phyloP scores from a whole-genome alignment of 1,284 basidiomycete species.

The Vanrija sp. region DNA sequence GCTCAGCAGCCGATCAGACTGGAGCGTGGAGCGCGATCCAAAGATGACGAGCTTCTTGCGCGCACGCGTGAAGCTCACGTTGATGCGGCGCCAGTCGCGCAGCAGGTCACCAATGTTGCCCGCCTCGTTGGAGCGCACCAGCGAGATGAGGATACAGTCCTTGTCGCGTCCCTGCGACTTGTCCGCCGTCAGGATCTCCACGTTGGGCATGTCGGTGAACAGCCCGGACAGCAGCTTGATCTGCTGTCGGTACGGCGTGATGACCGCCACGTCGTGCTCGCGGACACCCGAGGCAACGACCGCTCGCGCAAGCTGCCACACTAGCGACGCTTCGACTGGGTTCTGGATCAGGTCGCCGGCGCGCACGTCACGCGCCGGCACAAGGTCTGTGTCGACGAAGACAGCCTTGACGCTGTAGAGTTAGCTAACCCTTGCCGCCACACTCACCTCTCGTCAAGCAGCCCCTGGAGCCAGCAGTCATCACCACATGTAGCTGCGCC shows the following conservation, averaged over 20 bases:
- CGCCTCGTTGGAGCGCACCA: conserved; percentile 79
- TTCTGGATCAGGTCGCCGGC: conserved; percentile 88
- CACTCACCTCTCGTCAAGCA: conserved; percentile 64
- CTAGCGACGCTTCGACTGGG: conserved; percentile 63
- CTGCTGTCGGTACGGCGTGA: conserved; percentile 92
- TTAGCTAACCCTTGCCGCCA: conserved; percentile 1
- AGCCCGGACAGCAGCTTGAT: conserved; percentile 73
- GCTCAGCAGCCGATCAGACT: conserved; percentile 56
- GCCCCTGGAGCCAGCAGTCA: conserved; percentile 66
- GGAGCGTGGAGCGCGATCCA: conserved; percentile 72
- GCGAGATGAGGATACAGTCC: conserved; percentile 86
- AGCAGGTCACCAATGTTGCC: conserved; percentile 81
- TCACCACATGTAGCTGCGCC: conserved; percentile 44
- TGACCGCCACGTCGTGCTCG: conserved; percentile 73
- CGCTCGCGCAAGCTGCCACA: conserved; percentile 60
- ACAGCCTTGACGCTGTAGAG: conserved; percentile 68
- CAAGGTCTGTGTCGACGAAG: conserved; percentile 84
- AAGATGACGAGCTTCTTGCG: conserved; percentile 84
- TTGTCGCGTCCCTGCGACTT: conserved; percentile 95
- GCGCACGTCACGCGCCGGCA: conserved; percentile 73
- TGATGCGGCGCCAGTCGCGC: conserved; percentile 91
- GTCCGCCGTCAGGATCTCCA: conserved; percentile 94
- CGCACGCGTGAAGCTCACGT: conserved; percentile 93
- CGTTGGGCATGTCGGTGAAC: conserved; percentile 49
- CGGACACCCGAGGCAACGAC: conserved; percentile 64